Evolutionary conservation across 129 eudicot genomes (phyloP).

Genomic region (Mikania micrantha): DNA sequence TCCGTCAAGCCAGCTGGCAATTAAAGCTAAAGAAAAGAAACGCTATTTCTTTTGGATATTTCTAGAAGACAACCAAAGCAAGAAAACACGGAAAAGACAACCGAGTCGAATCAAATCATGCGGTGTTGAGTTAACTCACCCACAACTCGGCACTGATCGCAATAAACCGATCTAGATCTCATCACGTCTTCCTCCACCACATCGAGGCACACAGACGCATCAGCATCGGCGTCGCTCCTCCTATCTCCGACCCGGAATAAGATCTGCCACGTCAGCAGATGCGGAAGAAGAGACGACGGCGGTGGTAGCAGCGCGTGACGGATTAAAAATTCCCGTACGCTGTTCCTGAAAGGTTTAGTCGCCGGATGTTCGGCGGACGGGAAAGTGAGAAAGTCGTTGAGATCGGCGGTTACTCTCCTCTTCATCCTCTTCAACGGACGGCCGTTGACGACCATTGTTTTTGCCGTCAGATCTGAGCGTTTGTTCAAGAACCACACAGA

Average conservation of each 20-base stretch:
- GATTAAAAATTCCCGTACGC: constrained; percentile 46
- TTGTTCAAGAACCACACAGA: neutral
- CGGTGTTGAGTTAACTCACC: constrained; percentile 65
- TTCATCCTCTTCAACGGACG: constrained; percentile 75
- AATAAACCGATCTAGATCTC: constrained; percentile 82
- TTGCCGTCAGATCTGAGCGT: constrained; percentile 19
- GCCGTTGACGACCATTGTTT: constrained; percentile 71
- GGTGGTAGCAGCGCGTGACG: constrained; percentile 80
- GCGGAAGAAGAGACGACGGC: constrained; percentile 66
- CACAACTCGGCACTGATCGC: constrained; percentile 99
- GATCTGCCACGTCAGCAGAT: constrained; percentile 82
- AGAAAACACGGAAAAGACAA: constrained; percentile 1
- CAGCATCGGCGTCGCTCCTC: constrained; percentile 24
- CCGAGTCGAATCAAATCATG: constrained; percentile 14
- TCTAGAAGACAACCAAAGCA: constrained; percentile 7
- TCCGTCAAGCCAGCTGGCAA: constrained; percentile 24
- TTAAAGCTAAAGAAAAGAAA: neutral
- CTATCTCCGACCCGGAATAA: constrained; percentile 63
- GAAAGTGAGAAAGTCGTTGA: constrained; percentile 67
- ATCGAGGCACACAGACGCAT: constrained; percentile 59
- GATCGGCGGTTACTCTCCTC: constrained; percentile 86
- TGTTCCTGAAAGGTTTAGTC: constrained; percentile 50
- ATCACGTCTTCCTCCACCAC: constrained; percentile 83
- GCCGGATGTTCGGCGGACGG: constrained; percentile 44
- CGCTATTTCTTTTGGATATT: constrained; percentile 10